A percentile compares a stretch with the other conserved stretches of the same genome.
These are phyloP conservation scores for Musa balbisiana DNA, from an alignment of 202 grass and related monocot genomes.

Conservation along the genomic window DNA sequence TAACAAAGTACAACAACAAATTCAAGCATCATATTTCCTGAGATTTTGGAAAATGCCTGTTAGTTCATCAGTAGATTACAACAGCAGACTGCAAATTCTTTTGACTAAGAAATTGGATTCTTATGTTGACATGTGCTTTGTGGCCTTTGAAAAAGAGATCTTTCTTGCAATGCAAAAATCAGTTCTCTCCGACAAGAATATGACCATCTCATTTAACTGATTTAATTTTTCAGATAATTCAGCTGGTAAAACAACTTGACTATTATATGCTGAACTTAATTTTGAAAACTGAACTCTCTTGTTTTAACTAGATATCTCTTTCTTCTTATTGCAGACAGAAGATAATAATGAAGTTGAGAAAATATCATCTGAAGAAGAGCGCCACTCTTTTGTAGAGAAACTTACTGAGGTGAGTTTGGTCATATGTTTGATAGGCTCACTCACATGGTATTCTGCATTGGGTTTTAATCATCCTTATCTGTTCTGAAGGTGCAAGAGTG, in stretches of 20 bases:
- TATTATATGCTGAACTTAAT: background rate
- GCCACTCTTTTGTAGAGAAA: slow-evolving; percentile 66
- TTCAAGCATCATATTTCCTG: no score
- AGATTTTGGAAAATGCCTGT: no score
- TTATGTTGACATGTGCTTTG: no score
- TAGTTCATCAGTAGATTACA: no score
- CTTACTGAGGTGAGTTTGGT: slow-evolving; percentile 64
- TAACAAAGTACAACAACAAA: no score
- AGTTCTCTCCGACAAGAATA: no score
- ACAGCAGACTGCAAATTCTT: no score
- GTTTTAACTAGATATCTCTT: background rate
- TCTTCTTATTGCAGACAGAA: slow-evolving; percentile 48
- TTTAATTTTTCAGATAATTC: background rate
- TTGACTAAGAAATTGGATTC: no score
- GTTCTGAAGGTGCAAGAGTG: slow-evolving; percentile 82
- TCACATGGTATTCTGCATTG: background rate
- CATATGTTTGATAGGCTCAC: background rate
- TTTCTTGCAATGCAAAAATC: no score
- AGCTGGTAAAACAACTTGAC: background rate
- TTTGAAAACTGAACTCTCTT: background rate
- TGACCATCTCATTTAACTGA: no score
- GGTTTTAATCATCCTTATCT: background rate
- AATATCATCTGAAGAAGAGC: slow-evolving; percentile 84
- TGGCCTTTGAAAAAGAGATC: no score
- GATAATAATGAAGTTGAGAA: slow-evolving; percentile 63